A percentile compares a stretch with the other conserved stretches of the same genome.
phyloP scores from a whole-genome alignment of 2,329 filamentous ascomycete genomes.

The Fusarium ambrosium region DNA sequence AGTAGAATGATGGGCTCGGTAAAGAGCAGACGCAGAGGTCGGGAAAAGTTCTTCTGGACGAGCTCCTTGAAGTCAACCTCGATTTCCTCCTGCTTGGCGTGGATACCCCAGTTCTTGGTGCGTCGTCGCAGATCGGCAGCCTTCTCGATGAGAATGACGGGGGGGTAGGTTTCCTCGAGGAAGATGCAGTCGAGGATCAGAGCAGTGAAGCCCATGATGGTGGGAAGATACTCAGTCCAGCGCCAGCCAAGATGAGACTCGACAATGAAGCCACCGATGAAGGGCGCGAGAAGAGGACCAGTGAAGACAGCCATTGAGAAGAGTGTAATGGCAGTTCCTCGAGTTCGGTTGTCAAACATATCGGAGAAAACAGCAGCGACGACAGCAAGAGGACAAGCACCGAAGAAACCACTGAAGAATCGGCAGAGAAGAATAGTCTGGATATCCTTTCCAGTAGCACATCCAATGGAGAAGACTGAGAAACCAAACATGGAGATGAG shows the following conservation, averaged over 20 bases:
- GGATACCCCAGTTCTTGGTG: slow-evolving; percentile 78
- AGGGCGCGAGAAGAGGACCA: slow-evolving; percentile 76
- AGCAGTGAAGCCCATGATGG: slow-evolving; percentile 74
- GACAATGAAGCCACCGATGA: slow-evolving; percentile 77
- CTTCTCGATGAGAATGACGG: slow-evolving; percentile 73
- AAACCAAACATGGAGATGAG: slow-evolving; percentile 76
- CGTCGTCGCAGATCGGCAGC: slow-evolving; percentile 72
- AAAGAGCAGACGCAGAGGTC: slow-evolving; percentile 75
- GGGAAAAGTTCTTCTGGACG: slow-evolving; percentile 75
- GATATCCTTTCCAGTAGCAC: slow-evolving; percentile 75
- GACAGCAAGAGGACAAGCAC: slow-evolving; percentile 76
- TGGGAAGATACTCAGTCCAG: slow-evolving; percentile 76
- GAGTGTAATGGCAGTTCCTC: slow-evolving; percentile 63
- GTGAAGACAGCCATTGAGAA: slow-evolving; percentile 70
- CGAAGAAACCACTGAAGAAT: slow-evolving; percentile 81
- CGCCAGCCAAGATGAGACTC: slow-evolving; percentile 76
- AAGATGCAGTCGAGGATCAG: slow-evolving; percentile 72
- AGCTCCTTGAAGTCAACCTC: slow-evolving; percentile 75
- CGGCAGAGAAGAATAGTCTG: slow-evolving; percentile 78
- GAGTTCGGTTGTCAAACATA: slow-evolving; percentile 75
- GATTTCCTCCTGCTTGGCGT: slow-evolving; percentile 79
- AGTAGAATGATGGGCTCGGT: slow-evolving; percentile 77
- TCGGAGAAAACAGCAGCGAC: slow-evolving; percentile 80
- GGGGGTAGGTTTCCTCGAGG: slow-evolving; percentile 78
- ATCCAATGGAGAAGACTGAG: slow-evolving; percentile 75